phyloP scores from a whole-genome alignment of 2,329 filamentous ascomycete genomes.

The Scedosporium dehoogii region DNA sequence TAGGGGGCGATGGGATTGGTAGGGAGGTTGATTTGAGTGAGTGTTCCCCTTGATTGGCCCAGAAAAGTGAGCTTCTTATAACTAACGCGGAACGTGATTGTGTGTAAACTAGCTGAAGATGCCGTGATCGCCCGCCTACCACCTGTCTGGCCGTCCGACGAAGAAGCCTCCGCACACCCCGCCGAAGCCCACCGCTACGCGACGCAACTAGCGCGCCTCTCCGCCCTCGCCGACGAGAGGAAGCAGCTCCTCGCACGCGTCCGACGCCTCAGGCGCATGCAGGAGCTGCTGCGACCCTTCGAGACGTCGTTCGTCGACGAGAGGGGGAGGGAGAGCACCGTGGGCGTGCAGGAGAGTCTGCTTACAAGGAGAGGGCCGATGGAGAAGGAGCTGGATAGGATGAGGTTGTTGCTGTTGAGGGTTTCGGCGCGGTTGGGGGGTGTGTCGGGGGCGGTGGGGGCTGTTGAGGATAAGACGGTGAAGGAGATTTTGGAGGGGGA shows the following conservation, averaged over 20 bases:
- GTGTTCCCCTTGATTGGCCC: constrained; percentile 8
- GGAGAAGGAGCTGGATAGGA: constrained; percentile 56
- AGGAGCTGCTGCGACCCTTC: constrained; percentile 41
- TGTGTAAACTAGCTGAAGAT: constrained; percentile 24
- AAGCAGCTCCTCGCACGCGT: constrained; percentile 26
- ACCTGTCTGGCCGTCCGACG: constrained; percentile 31
- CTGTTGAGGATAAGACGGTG: background rate
- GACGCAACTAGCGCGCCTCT: constrained; percentile 37
- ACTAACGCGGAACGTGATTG: background rate
- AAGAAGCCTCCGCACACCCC: constrained; percentile 26
- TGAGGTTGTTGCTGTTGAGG: constrained; percentile 51
- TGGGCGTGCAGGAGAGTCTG: constrained; percentile 53
- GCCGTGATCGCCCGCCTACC: constrained; percentile 37
- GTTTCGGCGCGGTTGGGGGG: constrained; percentile 43
- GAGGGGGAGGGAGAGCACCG: constrained; percentile 16
- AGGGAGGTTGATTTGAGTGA: constrained; percentile 35
- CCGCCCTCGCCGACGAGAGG: constrained; percentile 33
- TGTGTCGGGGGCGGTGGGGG: constrained; percentile 17
- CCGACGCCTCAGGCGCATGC: constrained; percentile 38
- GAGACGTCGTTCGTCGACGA: constrained; percentile 7
- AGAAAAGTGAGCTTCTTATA: background rate
- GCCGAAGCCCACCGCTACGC: constrained; percentile 41
- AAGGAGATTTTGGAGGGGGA: background rate
- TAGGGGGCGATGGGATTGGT: constrained; percentile 25
- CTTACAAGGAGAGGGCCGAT: constrained; percentile 55